Base-by-base conservation (phyloP, 2,329 filamentous ascomycete genomes). In the Zarea fungicola region DNA sequence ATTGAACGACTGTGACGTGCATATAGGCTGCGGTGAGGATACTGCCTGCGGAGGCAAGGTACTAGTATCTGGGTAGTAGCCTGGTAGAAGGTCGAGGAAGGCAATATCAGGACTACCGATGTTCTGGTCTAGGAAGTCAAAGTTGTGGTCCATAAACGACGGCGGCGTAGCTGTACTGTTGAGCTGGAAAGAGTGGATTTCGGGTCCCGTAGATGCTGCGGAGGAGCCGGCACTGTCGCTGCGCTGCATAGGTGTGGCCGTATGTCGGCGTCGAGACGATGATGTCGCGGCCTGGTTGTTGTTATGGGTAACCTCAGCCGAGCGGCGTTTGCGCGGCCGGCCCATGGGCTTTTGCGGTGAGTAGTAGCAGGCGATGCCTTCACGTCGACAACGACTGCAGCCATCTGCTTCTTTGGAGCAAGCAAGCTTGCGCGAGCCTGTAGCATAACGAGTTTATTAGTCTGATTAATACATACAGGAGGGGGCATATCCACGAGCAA, bases 281-380 rank as follows among this genome's bases (percentile, higher is more conserved):
- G 42, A 32, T 10, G 46, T 8, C 5, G 36, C 31, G 4, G 46
- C 3, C 21, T 45, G 26, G 14, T 11, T 14, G 13, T 46, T 10
- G 7, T 47, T 46, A 10, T 59, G n/a, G n/a, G n/a, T n/a, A n/a
- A n/a, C 56, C 13, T 72, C 69, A 25, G 62, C 54, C 35, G 63
- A 62, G 16, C 68, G 73, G 50, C 78, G 70, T 64, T 85, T 85
- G 48, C 80, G 70, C 19, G 82, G 82, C 35, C 82, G 71, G 4
- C 82, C 82, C 81, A 85, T 85, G 34, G 70, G 78, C 63, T 85
- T 85, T 60, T 84, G 82, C 11, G 73, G 68, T 7, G 81, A 84
- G 64, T 84, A 85, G 54, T 79, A 70, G 58, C 82, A 85, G 35
- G 52, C 48, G 35, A 83, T 74, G 50, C 70, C 72, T 55, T 85